Percentiles rank a stretch among this genome's conserved stretches.
Conservation (phyloP, 192 early-diverging fungal species). For the Umbelopsis isabellina region DNA sequence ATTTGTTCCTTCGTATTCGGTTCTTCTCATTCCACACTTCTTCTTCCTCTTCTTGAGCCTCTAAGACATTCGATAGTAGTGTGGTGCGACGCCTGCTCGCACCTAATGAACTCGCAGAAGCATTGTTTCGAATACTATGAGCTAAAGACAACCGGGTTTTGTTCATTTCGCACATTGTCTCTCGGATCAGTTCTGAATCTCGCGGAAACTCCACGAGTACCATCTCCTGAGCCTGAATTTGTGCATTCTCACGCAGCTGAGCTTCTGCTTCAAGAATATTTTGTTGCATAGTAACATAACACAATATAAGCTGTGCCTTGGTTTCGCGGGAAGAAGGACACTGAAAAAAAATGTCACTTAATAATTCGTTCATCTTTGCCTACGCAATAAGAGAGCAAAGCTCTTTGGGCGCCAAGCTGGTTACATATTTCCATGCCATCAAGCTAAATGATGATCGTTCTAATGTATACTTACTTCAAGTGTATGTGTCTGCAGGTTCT, state of each 20-base stretch:
- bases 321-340: conserved; percentile 16
- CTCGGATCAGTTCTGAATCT: conserved; percentile 14
- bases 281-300: conserved; percentile 19
- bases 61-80: background rate
- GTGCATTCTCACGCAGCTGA: background rate
- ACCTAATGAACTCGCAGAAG: conserved; percentile 1
- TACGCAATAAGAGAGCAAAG: no score
- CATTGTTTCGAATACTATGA: conserved; percentile 12
- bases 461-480: background rate
- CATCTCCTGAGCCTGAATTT: conserved; percentile 1
- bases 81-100: conserved; percentile 13
- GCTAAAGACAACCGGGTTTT: background rate
- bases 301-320: conserved; percentile 15
- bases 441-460: no score
- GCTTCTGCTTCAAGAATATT: conserved; percentile 17
- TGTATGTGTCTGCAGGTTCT: background rate
- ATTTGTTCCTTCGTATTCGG: background rate
- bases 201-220: background rate
- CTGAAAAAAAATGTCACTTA: background rate
- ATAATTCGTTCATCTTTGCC: no score
- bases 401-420: no score
- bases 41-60: conserved; percentile 6
- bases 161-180: conserved; percentile 7
- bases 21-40: background rate
- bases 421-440: no score